A percentile compares a stretch with the other conserved stretches of the same genome.
phyloP scores from a whole-genome alignment of 2,329 filamentous ascomycete species.

The Fonsecaea monophora region DNA sequence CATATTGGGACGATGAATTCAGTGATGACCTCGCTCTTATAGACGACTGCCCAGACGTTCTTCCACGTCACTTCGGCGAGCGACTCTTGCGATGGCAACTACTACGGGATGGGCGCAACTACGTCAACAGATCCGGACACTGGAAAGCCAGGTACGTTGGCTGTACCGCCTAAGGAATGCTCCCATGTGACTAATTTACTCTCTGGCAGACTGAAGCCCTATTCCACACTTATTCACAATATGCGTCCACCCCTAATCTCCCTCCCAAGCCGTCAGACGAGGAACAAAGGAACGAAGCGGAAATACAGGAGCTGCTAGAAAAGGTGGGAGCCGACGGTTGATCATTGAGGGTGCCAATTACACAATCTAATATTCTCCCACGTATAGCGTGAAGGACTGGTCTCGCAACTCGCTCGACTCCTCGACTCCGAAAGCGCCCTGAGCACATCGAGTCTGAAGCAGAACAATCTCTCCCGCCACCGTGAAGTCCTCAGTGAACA shows the following conservation, averaged over 20 bases:
- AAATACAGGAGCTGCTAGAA: constrained; percentile 82
- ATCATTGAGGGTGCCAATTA: constrained; percentile 4
- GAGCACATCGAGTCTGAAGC: constrained; percentile 91
- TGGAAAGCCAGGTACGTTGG: constrained; percentile 82
- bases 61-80: not conserved
- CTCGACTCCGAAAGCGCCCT: constrained; percentile 90
- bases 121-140: constrained; percentile 84
- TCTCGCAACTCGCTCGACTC: constrained; percentile 82
- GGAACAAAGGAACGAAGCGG: constrained; percentile 77
- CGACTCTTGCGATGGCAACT: constrained; percentile 48
- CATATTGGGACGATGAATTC: not conserved
- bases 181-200: constrained; percentile 29
- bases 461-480: constrained; percentile 91
- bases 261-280: constrained; percentile 84
- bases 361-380: constrained; percentile 1
- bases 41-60: not conserved
- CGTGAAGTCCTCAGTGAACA: constrained; percentile 89
- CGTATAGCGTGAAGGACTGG: constrained; percentile 76
- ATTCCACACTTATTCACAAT: constrained; percentile 81
- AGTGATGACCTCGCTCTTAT: not conserved
- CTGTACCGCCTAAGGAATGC: not conserved
- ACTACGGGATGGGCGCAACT: constrained; percentile 86
- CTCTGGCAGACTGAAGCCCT: constrained; percentile 73
- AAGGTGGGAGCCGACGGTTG: constrained; percentile 62
- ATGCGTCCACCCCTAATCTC: constrained; percentile 78